phyloP scores from a whole-genome alignment of 106 monocot species.

The Iris macrosiphon region DNA sequence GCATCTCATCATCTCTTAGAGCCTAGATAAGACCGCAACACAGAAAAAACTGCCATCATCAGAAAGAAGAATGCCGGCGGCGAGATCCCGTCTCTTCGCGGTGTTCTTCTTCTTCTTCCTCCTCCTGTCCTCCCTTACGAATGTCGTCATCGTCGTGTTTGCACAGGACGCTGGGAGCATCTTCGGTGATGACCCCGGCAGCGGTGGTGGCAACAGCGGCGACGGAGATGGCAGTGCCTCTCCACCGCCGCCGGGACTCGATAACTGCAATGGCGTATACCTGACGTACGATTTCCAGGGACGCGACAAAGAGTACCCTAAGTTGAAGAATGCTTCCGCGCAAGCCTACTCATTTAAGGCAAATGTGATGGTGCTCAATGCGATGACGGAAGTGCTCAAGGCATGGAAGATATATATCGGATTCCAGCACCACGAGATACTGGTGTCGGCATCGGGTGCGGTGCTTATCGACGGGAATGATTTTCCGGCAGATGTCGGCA shows the following conservation, averaged over 20 bases:
- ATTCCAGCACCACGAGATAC: conserved; percentile 84
- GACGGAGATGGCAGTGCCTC: too few relatives aligned
- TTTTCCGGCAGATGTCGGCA: conserved; percentile 52
- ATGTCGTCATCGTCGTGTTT: too few relatives aligned
- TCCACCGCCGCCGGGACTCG: too few relatives aligned
- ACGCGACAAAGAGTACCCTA: conserved; percentile 55
- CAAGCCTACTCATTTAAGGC: conserved; percentile 88
- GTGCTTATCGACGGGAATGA: conserved; percentile 62
- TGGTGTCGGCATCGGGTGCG: conserved; percentile 70
- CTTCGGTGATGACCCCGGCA: not conserved
- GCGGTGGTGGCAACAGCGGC: not conserved
- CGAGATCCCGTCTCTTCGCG: conserved; percentile 5
- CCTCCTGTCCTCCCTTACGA: not conserved
- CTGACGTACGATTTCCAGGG: conserved; percentile 55
- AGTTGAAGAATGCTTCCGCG: conserved; percentile 80
- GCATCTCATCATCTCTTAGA: too few relatives aligned
- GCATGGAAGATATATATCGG: conserved; percentile 84
- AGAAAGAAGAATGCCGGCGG: conserved; percentile 3
- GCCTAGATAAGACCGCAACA: too few relatives aligned
- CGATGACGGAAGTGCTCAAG: conserved; percentile 60
- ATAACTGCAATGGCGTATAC: too few relatives aligned
- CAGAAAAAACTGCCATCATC: not conserved
- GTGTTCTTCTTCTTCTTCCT: conserved; percentile 1
- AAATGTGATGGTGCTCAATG: conserved; percentile 57
- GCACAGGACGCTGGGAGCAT: too few relatives aligned